Evolutionary conservation across 805 yeast genomes (phyloP).

Genomic region (Wickerhamiella sergipiensis): DNA sequence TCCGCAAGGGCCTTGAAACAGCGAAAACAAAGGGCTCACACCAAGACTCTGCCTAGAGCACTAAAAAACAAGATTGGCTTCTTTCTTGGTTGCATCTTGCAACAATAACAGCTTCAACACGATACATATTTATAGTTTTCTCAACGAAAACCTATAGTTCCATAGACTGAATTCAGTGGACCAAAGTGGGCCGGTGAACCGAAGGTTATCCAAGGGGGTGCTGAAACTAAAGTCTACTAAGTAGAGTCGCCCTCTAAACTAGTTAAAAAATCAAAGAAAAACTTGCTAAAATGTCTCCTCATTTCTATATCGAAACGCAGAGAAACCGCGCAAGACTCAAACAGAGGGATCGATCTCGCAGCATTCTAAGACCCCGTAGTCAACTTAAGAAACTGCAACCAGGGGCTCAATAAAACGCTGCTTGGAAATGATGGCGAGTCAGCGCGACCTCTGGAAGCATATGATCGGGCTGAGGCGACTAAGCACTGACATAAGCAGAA

Average conservation of each 20-base stretch:
- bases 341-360: conserved; percentile 11
- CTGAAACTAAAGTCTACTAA: too few species aligned
- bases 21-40: conserved; percentile 7
- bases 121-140: not conserved
- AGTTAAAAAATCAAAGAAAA: not conserved
- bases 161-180: conserved; percentile 11
- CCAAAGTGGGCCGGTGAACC: conserved; percentile 15
- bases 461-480: not conserved
- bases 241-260: too few species aligned
- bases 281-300: conserved; percentile 11
- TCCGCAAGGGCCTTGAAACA: conserved; percentile 37
- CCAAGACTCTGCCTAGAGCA: too few species aligned
- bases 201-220: conserved; percentile 1
- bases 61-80: not conserved
- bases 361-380: not conserved
- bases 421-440: not conserved
- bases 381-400: not conserved
- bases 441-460: too few species aligned
- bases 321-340: conserved; percentile 15
- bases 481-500: too few species aligned
- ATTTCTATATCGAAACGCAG: conserved; percentile 13
- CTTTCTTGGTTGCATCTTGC: not conserved
- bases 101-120: not conserved
- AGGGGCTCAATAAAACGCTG: not conserved
- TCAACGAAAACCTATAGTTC: not conserved